Conservation (phyloP, 352 stramenopile genomes). For the Phytophthora brassicae region DNA sequence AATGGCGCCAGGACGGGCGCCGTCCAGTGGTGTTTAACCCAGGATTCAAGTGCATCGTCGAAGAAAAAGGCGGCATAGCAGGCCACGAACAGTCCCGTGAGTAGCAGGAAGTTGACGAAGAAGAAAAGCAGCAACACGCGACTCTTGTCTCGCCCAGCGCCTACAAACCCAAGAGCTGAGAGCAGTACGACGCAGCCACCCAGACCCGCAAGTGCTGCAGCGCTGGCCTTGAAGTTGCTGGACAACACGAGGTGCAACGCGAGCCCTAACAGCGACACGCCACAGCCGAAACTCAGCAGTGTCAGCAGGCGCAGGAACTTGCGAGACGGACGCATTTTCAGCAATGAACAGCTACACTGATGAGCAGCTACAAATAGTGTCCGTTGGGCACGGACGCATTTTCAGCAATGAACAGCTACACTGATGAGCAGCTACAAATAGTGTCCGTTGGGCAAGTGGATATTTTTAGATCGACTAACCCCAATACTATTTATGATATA, state of each 20-base stretch:
- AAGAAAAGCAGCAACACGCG: slow-evolving; percentile 72
- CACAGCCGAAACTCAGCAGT: slow-evolving; percentile 53
- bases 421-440: background rate
- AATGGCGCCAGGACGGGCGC: slow-evolving; percentile 45
- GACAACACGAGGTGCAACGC: slow-evolving; percentile 54
- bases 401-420: background rate
- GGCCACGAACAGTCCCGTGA: slow-evolving; percentile 58
- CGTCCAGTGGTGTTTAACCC: slow-evolving; percentile 81
- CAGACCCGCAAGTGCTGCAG: slow-evolving; percentile 45
- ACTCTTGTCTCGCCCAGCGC: slow-evolving; percentile 67
- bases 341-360: background rate
- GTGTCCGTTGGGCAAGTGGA: slow-evolving; percentile 34
- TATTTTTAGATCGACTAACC: no score
- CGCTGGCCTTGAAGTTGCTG: slow-evolving; percentile 52
- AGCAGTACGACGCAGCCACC: slow-evolving; percentile 53
- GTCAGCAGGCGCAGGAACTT: slow-evolving; percentile 63
- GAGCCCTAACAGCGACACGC: slow-evolving; percentile 50
- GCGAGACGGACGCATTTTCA: slow-evolving; percentile 61
- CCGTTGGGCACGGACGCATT: slow-evolving; percentile 58
- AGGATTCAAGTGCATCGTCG: slow-evolving; percentile 60
- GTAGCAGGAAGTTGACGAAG: slow-evolving; percentile 71
- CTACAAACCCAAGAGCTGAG: slow-evolving; percentile 61
- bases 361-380: background rate
- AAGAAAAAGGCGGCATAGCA: slow-evolving; percentile 72
- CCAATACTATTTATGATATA: no score